A percentile compares a stretch with the other conserved stretches of the same genome.
Evolutionary conservation across 768 basidiomycete species (phyloP).

Genomic region (Russula sp.): DNA sequence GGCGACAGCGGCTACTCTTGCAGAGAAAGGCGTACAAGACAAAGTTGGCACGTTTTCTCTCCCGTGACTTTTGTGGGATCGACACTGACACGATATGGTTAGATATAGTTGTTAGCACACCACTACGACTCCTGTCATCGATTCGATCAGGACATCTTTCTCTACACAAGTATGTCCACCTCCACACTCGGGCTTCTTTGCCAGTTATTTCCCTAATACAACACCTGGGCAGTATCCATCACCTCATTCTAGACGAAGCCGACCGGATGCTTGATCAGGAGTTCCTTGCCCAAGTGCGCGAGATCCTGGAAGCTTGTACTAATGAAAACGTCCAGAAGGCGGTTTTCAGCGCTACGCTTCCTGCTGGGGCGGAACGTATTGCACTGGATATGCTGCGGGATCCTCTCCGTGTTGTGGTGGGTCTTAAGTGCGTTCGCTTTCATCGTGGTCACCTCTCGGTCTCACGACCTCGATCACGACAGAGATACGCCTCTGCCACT

Average conservation of each 20-base stretch:
- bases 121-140: slow-evolving; percentile 78
- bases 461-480: slow-evolving; percentile 6
- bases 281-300: slow-evolving; percentile 83
- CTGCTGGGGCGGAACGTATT: slow-evolving; percentile 77
- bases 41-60: slow-evolving; percentile 64
- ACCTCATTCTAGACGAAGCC: slow-evolving; percentile 85
- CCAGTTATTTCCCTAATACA: slow-evolving; percentile 15
- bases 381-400: slow-evolving; percentile 80
- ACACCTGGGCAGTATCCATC: slow-evolving; percentile 53
- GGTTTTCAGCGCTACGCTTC: slow-evolving; percentile 92
- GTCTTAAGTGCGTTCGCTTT: slow-evolving; percentile 69
- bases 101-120: slow-evolving; percentile 93
- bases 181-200: neutral
- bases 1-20: slow-evolving; percentile 76
- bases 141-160: slow-evolving; percentile 60
- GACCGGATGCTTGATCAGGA: slow-evolving; percentile 86
- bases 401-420: slow-evolving; percentile 92
- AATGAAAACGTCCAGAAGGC: slow-evolving; percentile 69
- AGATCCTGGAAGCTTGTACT: slow-evolving; percentile 74
- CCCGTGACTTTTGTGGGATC: neutral
- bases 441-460: neutral
- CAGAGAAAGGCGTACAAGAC: slow-evolving; percentile 61
- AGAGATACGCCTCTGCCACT: slow-evolving; percentile 92
- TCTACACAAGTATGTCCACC: slow-evolving; percentile 56
- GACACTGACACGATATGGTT: slow-evolving; percentile 6